Evolutionary conservation across 2,329 filamentous ascomycete genomes (phyloP).

Genomic region (Aspergillus tamarii): DNA sequence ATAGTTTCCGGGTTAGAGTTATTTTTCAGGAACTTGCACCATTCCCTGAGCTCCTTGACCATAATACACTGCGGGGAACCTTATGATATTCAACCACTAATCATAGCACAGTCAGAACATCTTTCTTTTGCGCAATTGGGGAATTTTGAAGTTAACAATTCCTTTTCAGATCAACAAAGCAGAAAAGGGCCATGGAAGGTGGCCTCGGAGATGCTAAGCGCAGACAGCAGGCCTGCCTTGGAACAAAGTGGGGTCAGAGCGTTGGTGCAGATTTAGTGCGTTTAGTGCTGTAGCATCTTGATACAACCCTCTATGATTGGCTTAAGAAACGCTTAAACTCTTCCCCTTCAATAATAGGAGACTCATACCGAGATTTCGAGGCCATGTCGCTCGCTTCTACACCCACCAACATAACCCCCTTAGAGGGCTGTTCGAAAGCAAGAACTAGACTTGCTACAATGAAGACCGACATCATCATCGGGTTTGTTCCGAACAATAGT

Average conservation of each 20-base stretch:
- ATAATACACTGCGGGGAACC: background rate
- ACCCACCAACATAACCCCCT: slow-evolving; percentile 8
- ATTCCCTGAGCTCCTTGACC: background rate
- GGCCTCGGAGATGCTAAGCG: background rate
- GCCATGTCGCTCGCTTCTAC: slow-evolving; percentile 9
- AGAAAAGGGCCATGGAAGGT: background rate
- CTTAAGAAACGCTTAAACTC: background rate
- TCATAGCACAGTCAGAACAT: background rate
- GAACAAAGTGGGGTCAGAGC: background rate
- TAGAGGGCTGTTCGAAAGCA: background rate
- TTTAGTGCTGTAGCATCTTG: background rate
- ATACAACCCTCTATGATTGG: background rate
- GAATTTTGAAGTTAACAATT: too few relatives aligned
- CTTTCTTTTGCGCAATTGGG: background rate
- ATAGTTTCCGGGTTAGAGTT: too few relatives aligned
- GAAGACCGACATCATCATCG: slow-evolving; percentile 9
- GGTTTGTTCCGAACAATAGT: slow-evolving; percentile 13
- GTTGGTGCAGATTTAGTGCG: background rate
- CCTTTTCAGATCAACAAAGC: too few relatives aligned
- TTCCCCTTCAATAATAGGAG: slow-evolving; percentile 10
- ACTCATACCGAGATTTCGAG: slow-evolving; percentile 1
- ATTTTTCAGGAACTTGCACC: background rate
- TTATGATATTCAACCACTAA: background rate
- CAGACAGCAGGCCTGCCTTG: background rate
- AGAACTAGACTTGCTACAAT: slow-evolving; percentile 8